Conservation (phyloP, 179 eudicot genomes). For the Silene vulgaris region DNA sequence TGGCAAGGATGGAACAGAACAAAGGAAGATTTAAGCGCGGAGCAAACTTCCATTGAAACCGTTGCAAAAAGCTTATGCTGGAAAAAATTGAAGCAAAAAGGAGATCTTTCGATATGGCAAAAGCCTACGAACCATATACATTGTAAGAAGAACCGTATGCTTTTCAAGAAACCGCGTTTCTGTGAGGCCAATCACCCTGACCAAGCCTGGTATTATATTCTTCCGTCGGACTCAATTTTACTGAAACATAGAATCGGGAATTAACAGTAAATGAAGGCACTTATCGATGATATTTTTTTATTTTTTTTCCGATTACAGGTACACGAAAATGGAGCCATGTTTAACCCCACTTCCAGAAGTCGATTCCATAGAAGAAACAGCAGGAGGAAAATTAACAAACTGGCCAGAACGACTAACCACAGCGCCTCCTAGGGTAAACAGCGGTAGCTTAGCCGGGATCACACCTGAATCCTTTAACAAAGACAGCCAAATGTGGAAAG, state of each 20-base stretch:
- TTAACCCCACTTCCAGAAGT: slow-evolving; percentile 65
- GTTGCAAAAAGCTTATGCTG: slow-evolving; percentile 71
- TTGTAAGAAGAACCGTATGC: slow-evolving; percentile 46
- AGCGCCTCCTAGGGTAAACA: slow-evolving; percentile 53
- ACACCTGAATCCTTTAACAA: slow-evolving; percentile 38
- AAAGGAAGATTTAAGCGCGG: slow-evolving; percentile 42
- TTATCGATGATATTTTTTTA: too few relatives aligned
- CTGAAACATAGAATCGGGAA: too few relatives aligned
- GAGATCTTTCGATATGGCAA: slow-evolving; percentile 74
- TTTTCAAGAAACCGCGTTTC: slow-evolving; percentile 57
- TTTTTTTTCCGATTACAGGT: slow-evolving; percentile 31
- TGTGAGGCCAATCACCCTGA: slow-evolving; percentile 52
- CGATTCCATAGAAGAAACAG: slow-evolving; percentile 40
- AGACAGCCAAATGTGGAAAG: slow-evolving; percentile 53
- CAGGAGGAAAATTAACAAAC: slow-evolving; percentile 52
- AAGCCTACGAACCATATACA: slow-evolving; percentile 79
- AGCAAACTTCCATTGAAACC: slow-evolving; percentile 55
- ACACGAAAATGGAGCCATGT: slow-evolving; percentile 63
- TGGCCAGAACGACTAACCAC: slow-evolving; percentile 63
- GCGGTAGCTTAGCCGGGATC: slow-evolving; percentile 46
- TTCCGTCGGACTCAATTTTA: too few relatives aligned
- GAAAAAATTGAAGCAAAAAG: slow-evolving; percentile 59
- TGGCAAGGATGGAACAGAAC: slow-evolving; percentile 71
- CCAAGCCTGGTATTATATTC: slow-evolving; percentile 46
- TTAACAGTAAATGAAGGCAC: too few relatives aligned